phyloP scores from a whole-genome alignment of 1,284 basidiomycete species.

The Microbotryum violaceum region DNA sequence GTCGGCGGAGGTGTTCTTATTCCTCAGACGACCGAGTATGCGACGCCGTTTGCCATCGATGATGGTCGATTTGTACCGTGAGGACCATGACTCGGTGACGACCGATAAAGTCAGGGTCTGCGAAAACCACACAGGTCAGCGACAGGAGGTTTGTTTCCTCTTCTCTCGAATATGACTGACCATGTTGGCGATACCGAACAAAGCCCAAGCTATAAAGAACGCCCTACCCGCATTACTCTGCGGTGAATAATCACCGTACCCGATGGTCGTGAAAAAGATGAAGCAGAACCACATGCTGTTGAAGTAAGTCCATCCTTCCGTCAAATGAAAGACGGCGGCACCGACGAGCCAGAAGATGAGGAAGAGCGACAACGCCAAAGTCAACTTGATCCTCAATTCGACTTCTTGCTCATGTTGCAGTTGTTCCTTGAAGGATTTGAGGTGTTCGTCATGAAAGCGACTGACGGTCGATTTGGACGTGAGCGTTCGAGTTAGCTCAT shows the following conservation, averaged over 20 bases:
- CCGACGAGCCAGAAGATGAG: conserved; percentile 56
- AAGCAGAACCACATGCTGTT: conserved; percentile 62
- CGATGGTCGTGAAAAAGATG: conserved; percentile 40
- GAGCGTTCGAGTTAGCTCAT: too few relatives aligned
- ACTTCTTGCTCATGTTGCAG: conserved; percentile 43
- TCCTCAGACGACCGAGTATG: not conserved
- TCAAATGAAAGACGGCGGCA: conserved; percentile 51
- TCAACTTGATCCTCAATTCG: conserved; percentile 37
- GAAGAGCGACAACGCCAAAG: conserved; percentile 49
- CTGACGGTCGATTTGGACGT: too few relatives aligned
- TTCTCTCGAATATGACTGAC: conserved; percentile 42
- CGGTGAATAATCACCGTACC: conserved; percentile 56
- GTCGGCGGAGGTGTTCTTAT: not conserved
- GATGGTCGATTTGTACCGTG: conserved; percentile 20
- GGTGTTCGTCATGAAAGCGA: conserved; percentile 31
- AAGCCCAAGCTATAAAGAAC: conserved; percentile 71
- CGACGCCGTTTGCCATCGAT: conserved; percentile 3
- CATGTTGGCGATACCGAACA: conserved; percentile 66
- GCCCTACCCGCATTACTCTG: conserved; percentile 56
- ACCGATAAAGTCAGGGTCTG: conserved; percentile 1
- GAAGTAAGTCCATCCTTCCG: conserved; percentile 52
- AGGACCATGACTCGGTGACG: conserved; percentile 23
- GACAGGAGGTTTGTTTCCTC: too few relatives aligned
- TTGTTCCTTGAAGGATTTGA: conserved; percentile 36
- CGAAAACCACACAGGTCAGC: not conserved